Evolutionary conservation across 164 flowering plant species (phyloP).

Genomic region (Kalanchoe fedtschenkoi): DNA sequence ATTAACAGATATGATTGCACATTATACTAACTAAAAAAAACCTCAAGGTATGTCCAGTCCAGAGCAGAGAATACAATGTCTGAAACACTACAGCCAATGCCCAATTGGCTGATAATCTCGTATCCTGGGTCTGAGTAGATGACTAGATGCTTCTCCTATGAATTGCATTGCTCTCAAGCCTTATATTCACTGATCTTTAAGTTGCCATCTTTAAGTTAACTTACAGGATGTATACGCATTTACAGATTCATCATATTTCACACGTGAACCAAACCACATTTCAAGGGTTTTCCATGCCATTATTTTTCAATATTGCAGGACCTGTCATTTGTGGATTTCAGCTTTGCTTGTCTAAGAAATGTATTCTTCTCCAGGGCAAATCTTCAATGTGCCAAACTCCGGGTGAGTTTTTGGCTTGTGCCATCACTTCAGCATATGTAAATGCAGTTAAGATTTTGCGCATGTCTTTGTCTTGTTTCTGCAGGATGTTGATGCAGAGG

Average conservation of each 20-base stretch:
- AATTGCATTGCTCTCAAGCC: not conserved
- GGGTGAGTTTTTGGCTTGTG: slow-evolving; percentile 28
- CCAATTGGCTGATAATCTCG: not conserved
- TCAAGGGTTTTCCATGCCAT: no score
- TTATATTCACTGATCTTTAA: not conserved
- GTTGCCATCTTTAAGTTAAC: not conserved
- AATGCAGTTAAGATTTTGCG: not conserved
- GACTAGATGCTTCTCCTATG: not conserved
- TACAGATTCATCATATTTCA: not conserved
- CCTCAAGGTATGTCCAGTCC: no score
- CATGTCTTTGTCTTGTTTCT: slow-evolving; percentile 5
- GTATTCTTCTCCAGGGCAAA: slow-evolving; percentile 87
- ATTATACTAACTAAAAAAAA: no score
- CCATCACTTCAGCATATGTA: not conserved
- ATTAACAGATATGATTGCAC: no score
- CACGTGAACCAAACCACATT: no score
- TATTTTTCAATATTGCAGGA: slow-evolving; percentile 36
- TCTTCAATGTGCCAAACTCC: slow-evolving; percentile 84
- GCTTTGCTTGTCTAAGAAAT: slow-evolving; percentile 63
- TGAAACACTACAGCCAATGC: not conserved
- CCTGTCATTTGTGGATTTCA: slow-evolving; percentile 82
- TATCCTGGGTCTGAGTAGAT: not conserved
- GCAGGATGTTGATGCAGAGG: slow-evolving; percentile 87
- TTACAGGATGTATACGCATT: not conserved
- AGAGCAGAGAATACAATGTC: not conserved